Evolutionary conservation across 2,329 filamentous ascomycete species (phyloP), one percentile per base, ranked within the genome.

Genomic region (Cladosporium oxysporum): DNA sequence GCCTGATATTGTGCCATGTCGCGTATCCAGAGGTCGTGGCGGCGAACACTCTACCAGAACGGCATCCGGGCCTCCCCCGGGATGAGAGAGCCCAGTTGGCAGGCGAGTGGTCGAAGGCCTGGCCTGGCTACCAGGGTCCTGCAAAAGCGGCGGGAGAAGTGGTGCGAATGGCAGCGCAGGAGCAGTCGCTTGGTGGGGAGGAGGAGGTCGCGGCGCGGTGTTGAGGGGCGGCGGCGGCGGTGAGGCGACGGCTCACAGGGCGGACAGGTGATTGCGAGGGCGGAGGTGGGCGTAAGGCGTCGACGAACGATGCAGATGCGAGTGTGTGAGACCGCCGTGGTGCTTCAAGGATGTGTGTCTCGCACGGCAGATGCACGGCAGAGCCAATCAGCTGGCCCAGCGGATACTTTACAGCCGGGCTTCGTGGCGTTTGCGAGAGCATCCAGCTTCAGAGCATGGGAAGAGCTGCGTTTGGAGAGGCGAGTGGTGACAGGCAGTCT

Each of bases 1-100:
- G 84, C 78, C 76, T 84, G 81, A 79, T 89, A 86, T 77, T 90
- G 87, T 76, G 88, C 87, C 88, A 88, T 88, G 71, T 63, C 63
- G 68, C 60, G 60, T 62, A 49, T 52, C 60, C 62, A 62, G 59
- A 64, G 66, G 58, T 66, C 58, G 64, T 66, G 66, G 66, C 66
- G 55, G 66, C 68, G 67, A 59, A 28, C 59, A 62, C 59, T 64
- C 65, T 64, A 47, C 61, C 37, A 59, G 31, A 26, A 59, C 53
- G 66, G 63, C 70, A 71, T 71, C 67, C 68, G 69, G 64, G 62
- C 68, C 62, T 67, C 62, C 58, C 63, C 41, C 63, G 33, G 66
- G 66, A 59, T 52, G 59, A 62, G 57, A 29, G 41, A 53, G 55
- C 58, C 64, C 49, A 66, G 58, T 53, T 53, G 35, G 58, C 55